Evolutionary conservation across 768 basidiomycete genomes (phyloP).

Genomic region (Chlorophyllum brunneum): DNA sequence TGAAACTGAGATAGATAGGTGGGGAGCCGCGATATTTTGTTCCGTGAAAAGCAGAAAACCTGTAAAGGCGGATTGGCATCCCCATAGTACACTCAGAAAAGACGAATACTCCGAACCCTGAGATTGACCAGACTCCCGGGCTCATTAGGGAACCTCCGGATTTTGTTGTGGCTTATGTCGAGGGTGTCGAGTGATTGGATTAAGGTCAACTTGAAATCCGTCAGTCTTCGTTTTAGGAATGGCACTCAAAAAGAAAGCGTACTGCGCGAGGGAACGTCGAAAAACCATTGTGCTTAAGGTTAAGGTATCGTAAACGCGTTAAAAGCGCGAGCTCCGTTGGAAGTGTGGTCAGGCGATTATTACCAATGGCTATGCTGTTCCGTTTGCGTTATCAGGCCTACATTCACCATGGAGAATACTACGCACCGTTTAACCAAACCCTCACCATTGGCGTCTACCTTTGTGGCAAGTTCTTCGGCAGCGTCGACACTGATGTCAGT

Average conservation of each 20-base stretch:
- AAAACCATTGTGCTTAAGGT: conserved; percentile 82
- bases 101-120: conserved; percentile 42
- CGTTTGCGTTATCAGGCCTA: background rate
- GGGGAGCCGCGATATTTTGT: conserved; percentile 79
- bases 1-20: conserved; percentile 71
- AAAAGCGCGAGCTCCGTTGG: conserved; percentile 73
- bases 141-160: conserved; percentile 71
- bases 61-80: conserved; percentile 27
- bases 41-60: conserved; percentile 86
- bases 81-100: background rate
- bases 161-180: conserved; percentile 91
- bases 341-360: conserved; percentile 77
- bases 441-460: conserved; percentile 44
- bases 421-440: conserved; percentile 57
- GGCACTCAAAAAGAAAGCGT: conserved; percentile 28
- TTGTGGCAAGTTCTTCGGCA: conserved; percentile 70
- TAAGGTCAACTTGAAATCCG: conserved; percentile 60
- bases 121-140: conserved; percentile 79
- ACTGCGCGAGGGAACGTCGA: conserved; percentile 85
- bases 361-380: conserved; percentile 76
- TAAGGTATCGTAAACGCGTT: conserved; percentile 77
- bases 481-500: conserved; percentile 72
- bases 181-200: conserved; percentile 90
- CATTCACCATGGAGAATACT: background rate
- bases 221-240: conserved; percentile 10